A percentile compares a stretch with the other conserved stretches of the same genome.
Conservation (phyloP, 73 alveolate genomes). For the Paramecium sonneborni region DNA sequence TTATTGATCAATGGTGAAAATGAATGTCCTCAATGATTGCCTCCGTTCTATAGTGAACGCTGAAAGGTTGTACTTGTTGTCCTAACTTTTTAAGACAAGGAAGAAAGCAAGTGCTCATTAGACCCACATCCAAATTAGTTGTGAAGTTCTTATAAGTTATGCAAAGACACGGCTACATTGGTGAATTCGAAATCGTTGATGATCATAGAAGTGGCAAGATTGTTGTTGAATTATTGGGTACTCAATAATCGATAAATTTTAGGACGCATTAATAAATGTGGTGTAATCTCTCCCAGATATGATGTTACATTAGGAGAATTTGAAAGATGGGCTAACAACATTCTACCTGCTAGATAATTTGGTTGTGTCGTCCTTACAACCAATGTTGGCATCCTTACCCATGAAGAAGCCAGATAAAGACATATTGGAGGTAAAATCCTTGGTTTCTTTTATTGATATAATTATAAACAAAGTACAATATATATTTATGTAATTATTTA, state of each 20-base stretch:
- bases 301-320: conserved; percentile 80
- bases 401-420: conserved; percentile 93
- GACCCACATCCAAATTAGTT: conserved; percentile 97
- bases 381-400: conserved; percentile 84
- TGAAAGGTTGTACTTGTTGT: conserved; percentile 93
- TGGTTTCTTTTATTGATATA: conserved; percentile 96
- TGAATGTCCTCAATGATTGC: conserved; percentile 94
- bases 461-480: background rate
- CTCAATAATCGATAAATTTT: background rate
- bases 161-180: conserved; percentile 97
- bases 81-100: conserved; percentile 65
- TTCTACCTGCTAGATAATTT: conserved; percentile 97
- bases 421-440: conserved; percentile 98
- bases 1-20: conserved; percentile 84
- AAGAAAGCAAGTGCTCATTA: conserved; percentile 83
- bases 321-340: conserved; percentile 86
- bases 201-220: conserved; percentile 98
- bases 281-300: conserved; percentile 98
- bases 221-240: conserved; percentile 87
- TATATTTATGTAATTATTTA: background rate
- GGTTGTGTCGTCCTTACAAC: conserved; percentile 97
- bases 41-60: conserved; percentile 95
- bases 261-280: conserved; percentile 97
- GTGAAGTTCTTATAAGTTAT: conserved; percentile 93
- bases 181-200: conserved; percentile 97